These are phyloP conservation scores for Aspergillus proliferans DNA, from an alignment of 2,329 filamentous ascomycete genomes.

Conservation along the genomic window DNA sequence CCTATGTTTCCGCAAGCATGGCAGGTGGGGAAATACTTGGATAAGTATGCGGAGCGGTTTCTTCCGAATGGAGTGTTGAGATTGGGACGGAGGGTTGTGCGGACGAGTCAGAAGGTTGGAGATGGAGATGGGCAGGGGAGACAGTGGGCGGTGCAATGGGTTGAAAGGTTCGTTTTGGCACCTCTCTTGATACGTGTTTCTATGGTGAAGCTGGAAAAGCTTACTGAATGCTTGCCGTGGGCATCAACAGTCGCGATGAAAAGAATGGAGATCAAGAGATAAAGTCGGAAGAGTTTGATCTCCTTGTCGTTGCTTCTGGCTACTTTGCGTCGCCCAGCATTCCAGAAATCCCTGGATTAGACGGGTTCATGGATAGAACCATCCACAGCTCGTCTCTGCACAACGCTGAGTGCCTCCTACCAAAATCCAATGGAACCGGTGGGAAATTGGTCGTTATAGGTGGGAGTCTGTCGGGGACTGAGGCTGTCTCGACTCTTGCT, in stretches of 20 bases:
- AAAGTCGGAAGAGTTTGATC: slow-evolving; percentile 52
- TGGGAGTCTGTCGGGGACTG: slow-evolving; percentile 75
- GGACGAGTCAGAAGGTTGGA: slow-evolving; percentile 15
- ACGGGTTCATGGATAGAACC: slow-evolving; percentile 41
- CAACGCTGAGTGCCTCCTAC: slow-evolving; percentile 35
- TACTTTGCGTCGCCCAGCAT: slow-evolving; percentile 63
- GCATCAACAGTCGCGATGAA: background rate
- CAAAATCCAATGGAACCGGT: slow-evolving; percentile 18
- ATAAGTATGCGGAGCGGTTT: slow-evolving; percentile 58
- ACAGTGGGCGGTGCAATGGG: slow-evolving; percentile 36
- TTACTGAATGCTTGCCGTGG: background rate
- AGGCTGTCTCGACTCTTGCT: slow-evolving; percentile 67
- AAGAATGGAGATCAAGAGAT: slow-evolving; percentile 1
- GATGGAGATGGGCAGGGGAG: slow-evolving; percentile 13
- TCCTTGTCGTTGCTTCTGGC: slow-evolving; percentile 66
- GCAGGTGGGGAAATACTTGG: slow-evolving; percentile 68
- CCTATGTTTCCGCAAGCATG: slow-evolving; percentile 69
- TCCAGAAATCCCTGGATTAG: slow-evolving; percentile 38
- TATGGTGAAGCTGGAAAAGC: too few species aligned
- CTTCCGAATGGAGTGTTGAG: slow-evolving; percentile 43
- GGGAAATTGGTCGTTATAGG: slow-evolving; percentile 68
- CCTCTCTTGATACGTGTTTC: background rate
- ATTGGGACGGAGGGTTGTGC: slow-evolving; percentile 41
- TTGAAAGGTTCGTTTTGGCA: slow-evolving; percentile 12
- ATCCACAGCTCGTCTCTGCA: slow-evolving; percentile 66